These are phyloP conservation scores for Magnolia officinalis DNA, from an alignment of 164 flowering plant species.

Conservation along the genomic window DNA sequence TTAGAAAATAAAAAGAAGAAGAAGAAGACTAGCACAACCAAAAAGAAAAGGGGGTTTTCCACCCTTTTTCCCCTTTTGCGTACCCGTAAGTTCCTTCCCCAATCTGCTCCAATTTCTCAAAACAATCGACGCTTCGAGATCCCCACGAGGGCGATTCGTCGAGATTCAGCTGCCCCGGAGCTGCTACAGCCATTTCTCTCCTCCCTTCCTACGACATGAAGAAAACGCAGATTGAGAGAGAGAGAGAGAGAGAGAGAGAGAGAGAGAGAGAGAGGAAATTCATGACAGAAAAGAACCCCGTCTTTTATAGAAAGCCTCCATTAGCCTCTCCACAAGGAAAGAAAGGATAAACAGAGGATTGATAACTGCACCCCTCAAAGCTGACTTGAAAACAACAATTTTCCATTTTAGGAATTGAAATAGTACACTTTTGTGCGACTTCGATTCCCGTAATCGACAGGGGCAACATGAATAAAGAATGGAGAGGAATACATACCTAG, in stretches of 20 bases:
- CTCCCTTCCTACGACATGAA: neutral
- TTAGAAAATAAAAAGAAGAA: no score
- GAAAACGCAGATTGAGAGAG: neutral
- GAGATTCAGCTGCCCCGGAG: slow-evolving; percentile 19
- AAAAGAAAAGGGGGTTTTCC: neutral
- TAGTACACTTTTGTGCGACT: no score
- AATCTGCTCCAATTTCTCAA: slow-evolving; percentile 21
- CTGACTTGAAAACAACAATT: no score
- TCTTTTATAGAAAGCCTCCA: no score
- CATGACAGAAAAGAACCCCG: no score
- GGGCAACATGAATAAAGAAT: no score
- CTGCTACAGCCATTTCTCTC: slow-evolving; percentile 15
- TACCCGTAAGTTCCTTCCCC: slow-evolving; percentile 22
- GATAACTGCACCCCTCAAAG: neutral
- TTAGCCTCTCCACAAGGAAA: neutral
- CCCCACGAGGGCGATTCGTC: slow-evolving; percentile 22
- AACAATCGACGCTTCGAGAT: slow-evolving; percentile 19
- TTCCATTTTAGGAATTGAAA: no score
- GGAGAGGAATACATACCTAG: no score
- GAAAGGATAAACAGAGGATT: neutral
- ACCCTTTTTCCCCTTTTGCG: neutral
- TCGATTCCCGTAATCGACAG: no score
- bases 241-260: neutral
- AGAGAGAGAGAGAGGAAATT: no score
- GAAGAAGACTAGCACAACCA: no score